Evolutionary conservation across 352 stramenopile genomes (phyloP).

Genomic region (Globisporangium sylvaticum): DNA sequence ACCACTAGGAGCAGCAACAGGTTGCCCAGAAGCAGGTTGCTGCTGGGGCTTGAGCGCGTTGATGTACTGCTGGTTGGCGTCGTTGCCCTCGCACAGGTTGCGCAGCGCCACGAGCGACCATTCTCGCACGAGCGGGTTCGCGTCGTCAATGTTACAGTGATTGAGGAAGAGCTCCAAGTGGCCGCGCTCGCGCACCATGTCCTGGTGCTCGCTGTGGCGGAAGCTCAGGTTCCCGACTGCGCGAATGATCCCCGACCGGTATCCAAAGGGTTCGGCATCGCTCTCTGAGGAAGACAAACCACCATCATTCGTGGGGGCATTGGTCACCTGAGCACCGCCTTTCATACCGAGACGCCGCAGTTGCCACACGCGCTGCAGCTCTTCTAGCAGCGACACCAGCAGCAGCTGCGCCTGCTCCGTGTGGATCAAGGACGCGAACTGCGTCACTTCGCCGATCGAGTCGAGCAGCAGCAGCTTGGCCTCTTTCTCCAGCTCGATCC

Average conservation of each 20-base stretch:
- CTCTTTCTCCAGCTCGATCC: constrained; percentile 72
- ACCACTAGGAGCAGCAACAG: background rate
- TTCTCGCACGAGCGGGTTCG: constrained; percentile 85
- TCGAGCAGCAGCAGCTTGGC: constrained; percentile 72
- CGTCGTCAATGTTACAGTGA: constrained; percentile 88
- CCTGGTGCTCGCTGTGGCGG: constrained; percentile 59
- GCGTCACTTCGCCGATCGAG: constrained; percentile 58
- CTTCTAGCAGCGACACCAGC: constrained; percentile 41
- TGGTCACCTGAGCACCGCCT: constrained; percentile 6
- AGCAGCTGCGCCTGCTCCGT: constrained; percentile 17
- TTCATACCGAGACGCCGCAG: constrained; percentile 25
- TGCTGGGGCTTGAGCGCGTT: constrained; percentile 59
- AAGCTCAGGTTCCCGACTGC: constrained; percentile 83
- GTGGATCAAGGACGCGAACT: constrained; percentile 10
- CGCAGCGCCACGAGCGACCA: constrained; percentile 87
- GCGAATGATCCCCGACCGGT: constrained; percentile 74
- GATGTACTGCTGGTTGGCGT: constrained; percentile 67
- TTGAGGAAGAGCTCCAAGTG: constrained; percentile 83
- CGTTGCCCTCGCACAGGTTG: constrained; percentile 86
- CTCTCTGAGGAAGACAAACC: background rate
- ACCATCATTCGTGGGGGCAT: constrained; percentile 11
- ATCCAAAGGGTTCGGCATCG: constrained; percentile 51
- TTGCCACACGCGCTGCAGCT: constrained; percentile 61
- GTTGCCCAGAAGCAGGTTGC: constrained; percentile 18
- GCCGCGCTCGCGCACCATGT: constrained; percentile 68